Conservation (phyloP, 1,284 basidiomycete genomes). For the Porogramme epimiltina region DNA sequence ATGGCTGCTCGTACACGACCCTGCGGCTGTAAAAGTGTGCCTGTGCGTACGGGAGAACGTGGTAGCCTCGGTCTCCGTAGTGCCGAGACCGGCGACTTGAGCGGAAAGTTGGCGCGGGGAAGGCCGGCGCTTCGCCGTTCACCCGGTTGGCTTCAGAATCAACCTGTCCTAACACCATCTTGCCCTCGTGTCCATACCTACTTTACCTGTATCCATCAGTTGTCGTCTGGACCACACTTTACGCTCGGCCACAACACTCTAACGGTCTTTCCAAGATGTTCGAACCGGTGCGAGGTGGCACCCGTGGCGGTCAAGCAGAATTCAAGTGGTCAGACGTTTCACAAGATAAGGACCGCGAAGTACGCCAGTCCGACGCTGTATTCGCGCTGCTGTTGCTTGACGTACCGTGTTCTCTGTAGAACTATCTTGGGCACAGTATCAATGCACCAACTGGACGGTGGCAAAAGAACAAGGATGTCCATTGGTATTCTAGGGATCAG, state of each 20-base stretch:
- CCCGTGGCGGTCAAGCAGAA: constrained; percentile 85
- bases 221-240: no score
- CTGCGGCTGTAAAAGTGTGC: no score
- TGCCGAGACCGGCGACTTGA: no score
- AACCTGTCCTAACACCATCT: no score
- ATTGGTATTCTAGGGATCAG: constrained; percentile 85
- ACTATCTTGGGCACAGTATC: constrained; percentile 90
- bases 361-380: constrained; percentile 34
- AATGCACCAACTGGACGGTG: constrained; percentile 91
- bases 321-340: constrained; percentile 93
- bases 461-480: constrained; percentile 94
- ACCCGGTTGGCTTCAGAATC: no score
- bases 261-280: constrained; percentile 50
- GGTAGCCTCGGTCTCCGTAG: no score
- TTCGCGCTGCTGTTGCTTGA: neutral
- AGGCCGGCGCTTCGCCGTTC: no score
- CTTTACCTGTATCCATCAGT: no score
- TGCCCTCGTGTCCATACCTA: no score
- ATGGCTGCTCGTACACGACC: no score
- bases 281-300: constrained; percentile 82
- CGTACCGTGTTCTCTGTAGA: constrained; percentile 42
- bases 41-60: no score
- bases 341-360: constrained; percentile 90
- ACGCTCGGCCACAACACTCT: neutral
- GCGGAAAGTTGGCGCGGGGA: no score